A percentile compares a stretch with the other conserved stretches of the same genome.
These are phyloP conservation scores for Volutella citrinella DNA, from an alignment of 2,329 filamentous ascomycete genomes.

Conservation along the genomic window DNA sequence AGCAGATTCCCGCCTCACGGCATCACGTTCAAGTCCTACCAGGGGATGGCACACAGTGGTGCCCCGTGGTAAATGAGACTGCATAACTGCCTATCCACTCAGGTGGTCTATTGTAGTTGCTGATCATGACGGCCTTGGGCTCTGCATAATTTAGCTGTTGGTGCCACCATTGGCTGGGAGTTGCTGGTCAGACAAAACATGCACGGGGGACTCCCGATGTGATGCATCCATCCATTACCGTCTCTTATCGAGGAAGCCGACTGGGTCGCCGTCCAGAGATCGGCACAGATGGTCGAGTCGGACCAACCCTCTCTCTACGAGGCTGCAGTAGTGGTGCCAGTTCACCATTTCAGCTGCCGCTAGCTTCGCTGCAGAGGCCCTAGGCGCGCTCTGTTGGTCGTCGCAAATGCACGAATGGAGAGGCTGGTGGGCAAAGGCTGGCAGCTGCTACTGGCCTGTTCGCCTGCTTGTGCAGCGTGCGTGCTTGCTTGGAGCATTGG, in stretches of 20 bases:
- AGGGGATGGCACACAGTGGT: no score
- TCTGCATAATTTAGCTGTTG: no score
- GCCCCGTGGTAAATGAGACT: constrained; percentile 15
- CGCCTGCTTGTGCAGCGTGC: no score
- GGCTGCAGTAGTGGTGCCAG: constrained; percentile 28
- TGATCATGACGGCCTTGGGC: no score
- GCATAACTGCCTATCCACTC: constrained; percentile 15
- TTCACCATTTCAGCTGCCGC: constrained; percentile 21
- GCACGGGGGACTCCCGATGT: constrained; percentile 13
- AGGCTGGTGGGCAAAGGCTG: no score
- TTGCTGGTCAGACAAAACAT: no score
- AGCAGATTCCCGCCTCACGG: constrained; percentile 2
- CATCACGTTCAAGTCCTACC: constrained; percentile 8
- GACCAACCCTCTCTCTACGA: constrained; percentile 13
- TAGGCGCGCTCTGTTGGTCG: no score
- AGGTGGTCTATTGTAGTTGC: constrained; percentile 15
- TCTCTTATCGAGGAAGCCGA: constrained; percentile 11
- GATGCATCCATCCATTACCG: constrained; percentile 22
- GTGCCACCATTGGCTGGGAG: no score
- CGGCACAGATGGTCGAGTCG: constrained; percentile 26
- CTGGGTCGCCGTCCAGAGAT: constrained; percentile 15
- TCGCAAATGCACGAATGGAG: no score
- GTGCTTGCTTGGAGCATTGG: no score
- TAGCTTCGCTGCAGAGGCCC: constrained; percentile 7
- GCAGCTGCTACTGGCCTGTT: no score